Base-by-base conservation (phyloP, 75 land plant genomes). In the Larix kaempferi region DNA sequence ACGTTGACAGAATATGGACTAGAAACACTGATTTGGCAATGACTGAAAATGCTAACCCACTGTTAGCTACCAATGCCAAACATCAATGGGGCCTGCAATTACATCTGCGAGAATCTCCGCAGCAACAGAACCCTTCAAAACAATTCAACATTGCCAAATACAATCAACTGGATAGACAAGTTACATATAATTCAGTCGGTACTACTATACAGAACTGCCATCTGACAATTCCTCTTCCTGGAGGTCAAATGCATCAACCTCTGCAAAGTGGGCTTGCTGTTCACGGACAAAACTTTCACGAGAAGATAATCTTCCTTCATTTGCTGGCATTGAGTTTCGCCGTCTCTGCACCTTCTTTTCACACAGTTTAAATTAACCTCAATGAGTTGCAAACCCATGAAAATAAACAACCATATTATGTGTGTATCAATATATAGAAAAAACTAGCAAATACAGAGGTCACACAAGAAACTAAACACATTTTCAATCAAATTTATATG, bases 211-310 rank as follows among this genome's bases (percentile, higher is more conserved):
- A 41, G 23, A 69, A 41, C n/a, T 44, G 41, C 4, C 54, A 39
- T 69, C 72, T 41, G 73, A 69, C 54, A n/a, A 16, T 3, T 69
- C 73, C 54, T 69, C 73, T 69, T 69, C 72, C 41, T 69, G 72
- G 41, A 69, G 54, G 52, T 15, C 25, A 69, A 69, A 69, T 37
- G 72, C 72, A 69, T 69, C 72, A 41, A 69, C 4, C 72, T 69
- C 73, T 37, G 73, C 73, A 69, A 69, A 69, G 73, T 41, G 54
- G 41, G 72, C 25, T 69, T 8, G 49, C 54, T 69, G 73, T 17
- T 41, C 49, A 3, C 2, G 49, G 14, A 69, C 52, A 69, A 69
- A 69, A 41, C n/a, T 21, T 69, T 69, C 73, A 41, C 54, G 54
- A 3, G 41, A 1, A 69, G 54, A 41, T 23, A 16, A n/a, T 44